Conservation (phyloP, 306 rosid species). For the Prunus mongolica region DNA sequence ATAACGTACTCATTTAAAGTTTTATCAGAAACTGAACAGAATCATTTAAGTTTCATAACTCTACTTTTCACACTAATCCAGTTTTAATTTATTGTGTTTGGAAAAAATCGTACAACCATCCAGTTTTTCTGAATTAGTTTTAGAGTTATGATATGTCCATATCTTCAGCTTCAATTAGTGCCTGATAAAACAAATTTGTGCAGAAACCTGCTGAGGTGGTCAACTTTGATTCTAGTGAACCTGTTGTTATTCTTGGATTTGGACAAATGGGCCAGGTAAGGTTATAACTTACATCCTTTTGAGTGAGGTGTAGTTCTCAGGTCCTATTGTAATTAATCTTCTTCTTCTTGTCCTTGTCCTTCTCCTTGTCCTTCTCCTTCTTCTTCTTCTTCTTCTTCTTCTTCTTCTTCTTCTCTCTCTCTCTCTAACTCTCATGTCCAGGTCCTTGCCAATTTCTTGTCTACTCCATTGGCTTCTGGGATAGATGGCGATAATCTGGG, state of each 20-base stretch:
- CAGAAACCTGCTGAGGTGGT: slow-evolving; percentile 59
- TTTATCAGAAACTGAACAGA: neutral
- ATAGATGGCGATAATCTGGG: slow-evolving; percentile 54
- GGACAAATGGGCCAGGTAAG: slow-evolving; percentile 98
- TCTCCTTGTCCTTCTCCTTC: neutral
- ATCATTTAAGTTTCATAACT: neutral
- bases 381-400: neutral
- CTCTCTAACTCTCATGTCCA: slow-evolving; percentile 27
- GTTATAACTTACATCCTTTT: slow-evolving; percentile 26
- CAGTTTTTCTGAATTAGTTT: neutral
- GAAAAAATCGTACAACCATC: neutral
- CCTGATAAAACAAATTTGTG: slow-evolving; percentile 21
- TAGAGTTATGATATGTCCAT: neutral
- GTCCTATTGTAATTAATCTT: slow-evolving; percentile 20
- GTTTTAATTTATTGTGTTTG: neutral
- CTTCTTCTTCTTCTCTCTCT: too few relatives aligned
- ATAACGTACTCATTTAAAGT: neutral
- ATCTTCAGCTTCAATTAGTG: slow-evolving; percentile 3
- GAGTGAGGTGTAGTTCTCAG: slow-evolving; percentile 3
- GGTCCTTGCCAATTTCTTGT: slow-evolving; percentile 95
- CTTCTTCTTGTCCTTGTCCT: neutral
- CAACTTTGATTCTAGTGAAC: slow-evolving; percentile 67
- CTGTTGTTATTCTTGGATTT: slow-evolving; percentile 92
- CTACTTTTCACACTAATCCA: slow-evolving; percentile 11
- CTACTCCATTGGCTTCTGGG: slow-evolving; percentile 76